A percentile compares a stretch with the other conserved stretches of the same genome.
phyloP scores from a whole-genome alignment of 176 grass and related monocot species.

The Musa schizocarpa region DNA sequence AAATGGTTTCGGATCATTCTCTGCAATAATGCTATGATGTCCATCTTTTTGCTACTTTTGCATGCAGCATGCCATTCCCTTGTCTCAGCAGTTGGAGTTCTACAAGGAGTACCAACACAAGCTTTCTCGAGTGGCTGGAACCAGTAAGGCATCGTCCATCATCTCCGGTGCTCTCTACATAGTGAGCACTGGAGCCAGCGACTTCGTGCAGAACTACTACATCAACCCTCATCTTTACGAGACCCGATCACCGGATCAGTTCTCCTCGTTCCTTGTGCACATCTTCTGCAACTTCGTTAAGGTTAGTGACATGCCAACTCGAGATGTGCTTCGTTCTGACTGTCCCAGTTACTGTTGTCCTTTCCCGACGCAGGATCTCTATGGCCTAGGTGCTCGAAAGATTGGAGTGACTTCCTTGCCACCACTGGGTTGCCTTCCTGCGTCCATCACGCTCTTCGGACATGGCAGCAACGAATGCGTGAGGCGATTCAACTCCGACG shows the following conservation, averaged over 20 bases:
- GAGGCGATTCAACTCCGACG: slow-evolving; percentile 46
- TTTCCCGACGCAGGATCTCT: slow-evolving; percentile 37
- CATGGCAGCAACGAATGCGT: slow-evolving; percentile 35
- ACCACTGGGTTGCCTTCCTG: slow-evolving; percentile 67
- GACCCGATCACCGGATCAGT: slow-evolving; percentile 31
- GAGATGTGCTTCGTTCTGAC: background rate
- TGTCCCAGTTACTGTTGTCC: background rate
- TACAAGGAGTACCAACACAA: slow-evolving; percentile 69
- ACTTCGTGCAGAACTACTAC: slow-evolving; percentile 91
- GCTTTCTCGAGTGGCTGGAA: slow-evolving; percentile 41
- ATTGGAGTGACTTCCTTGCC: slow-evolving; percentile 61
- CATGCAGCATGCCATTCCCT: slow-evolving; percentile 54
- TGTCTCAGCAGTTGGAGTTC: slow-evolving; percentile 55
- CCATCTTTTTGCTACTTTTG: background rate
- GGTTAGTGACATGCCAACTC: slow-evolving; percentile 16
- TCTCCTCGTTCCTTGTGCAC: slow-evolving; percentile 38
- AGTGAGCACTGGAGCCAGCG: slow-evolving; percentile 51
- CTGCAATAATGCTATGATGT: background rate
- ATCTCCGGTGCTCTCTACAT: slow-evolving; percentile 50
- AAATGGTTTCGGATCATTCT: background rate
- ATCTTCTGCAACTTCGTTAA: slow-evolving; percentile 39
- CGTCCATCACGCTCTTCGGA: slow-evolving; percentile 50
- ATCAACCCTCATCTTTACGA: slow-evolving; percentile 51
- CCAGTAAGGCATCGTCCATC: slow-evolving; percentile 27
- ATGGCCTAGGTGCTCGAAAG: slow-evolving; percentile 50